These are phyloP conservation scores for Pinus albicaulis DNA, from an alignment of 75 land plant species.

Conservation along the genomic window DNA sequence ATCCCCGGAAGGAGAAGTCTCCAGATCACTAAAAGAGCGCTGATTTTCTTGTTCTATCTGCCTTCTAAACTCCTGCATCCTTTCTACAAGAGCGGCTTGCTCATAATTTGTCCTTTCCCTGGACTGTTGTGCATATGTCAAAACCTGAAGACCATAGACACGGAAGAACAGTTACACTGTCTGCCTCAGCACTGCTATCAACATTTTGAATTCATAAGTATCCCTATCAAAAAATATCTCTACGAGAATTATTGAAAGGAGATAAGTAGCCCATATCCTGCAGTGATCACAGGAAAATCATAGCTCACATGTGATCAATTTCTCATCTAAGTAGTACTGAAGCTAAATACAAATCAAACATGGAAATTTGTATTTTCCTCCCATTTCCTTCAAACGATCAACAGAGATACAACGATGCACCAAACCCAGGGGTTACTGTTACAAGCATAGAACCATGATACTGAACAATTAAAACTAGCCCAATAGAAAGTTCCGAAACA, in stretches of 20 bases:
- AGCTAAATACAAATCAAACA: neutral
- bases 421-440: too few species aligned
- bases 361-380: neutral
- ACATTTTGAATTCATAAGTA: neutral
- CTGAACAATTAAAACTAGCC: neutral
- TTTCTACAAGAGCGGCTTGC: constrained; percentile 88
- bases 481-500: neutral
- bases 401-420: too few species aligned
- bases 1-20: constrained; percentile 53
- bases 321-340: neutral
- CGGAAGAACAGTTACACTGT: neutral
- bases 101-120: constrained; percentile 79
- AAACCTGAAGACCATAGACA: constrained; percentile 48
- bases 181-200: neutral
- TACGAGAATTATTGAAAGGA: neutral
- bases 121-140: constrained; percentile 94
- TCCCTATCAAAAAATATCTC: neutral
- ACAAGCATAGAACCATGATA: neutral
- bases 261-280: neutral
- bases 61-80: constrained; percentile 94
- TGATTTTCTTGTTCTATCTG: constrained; percentile 72
- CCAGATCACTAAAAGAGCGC: constrained; percentile 42
- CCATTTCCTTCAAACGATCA: too few species aligned
- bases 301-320: neutral
- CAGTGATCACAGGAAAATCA: neutral